These are phyloP conservation scores for Bothriochloa decipiens DNA, from an alignment of 176 grass and related monocot genomes.

Conservation along the genomic window DNA sequence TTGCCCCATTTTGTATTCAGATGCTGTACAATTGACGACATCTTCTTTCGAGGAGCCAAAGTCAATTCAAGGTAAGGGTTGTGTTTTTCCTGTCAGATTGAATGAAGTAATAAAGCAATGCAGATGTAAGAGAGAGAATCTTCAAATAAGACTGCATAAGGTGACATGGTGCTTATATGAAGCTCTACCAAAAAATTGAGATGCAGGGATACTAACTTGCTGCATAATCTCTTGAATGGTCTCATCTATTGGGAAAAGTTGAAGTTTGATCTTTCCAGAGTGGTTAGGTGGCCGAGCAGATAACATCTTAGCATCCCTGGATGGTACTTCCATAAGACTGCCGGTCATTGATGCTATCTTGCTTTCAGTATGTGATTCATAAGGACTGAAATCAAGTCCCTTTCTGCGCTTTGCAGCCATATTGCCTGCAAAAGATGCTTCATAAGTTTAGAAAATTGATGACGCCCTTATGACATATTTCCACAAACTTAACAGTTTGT, in stretches of 20 bases:
- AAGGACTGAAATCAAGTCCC: slow-evolving; percentile 5
- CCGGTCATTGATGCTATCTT: slow-evolving; percentile 21
- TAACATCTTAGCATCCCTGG: slow-evolving; percentile 38
- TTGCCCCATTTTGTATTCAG: slow-evolving; percentile 81
- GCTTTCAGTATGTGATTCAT: slow-evolving; percentile 33
- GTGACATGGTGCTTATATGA: slow-evolving; percentile 8
- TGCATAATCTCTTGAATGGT: slow-evolving; percentile 59
- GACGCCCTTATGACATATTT: not conserved
- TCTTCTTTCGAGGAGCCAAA: slow-evolving; percentile 84
- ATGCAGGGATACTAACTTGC: slow-evolving; percentile 55
- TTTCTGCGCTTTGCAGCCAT: slow-evolving; percentile 32
- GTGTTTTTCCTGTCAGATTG: slow-evolving; percentile 67
- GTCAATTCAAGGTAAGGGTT: slow-evolving; percentile 92
- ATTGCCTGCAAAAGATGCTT: slow-evolving; percentile 60
- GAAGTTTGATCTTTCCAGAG: slow-evolving; percentile 80
- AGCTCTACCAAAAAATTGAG: slow-evolving; percentile 3
- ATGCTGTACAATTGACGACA: slow-evolving; percentile 96
- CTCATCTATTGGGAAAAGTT: slow-evolving; percentile 86
- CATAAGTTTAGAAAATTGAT: slow-evolving; percentile 19
- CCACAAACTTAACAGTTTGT: slow-evolving; percentile 1
- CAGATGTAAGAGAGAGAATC: slow-evolving; percentile 10
- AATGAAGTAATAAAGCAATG: slow-evolving; percentile 33
- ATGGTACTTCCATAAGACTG: slow-evolving; percentile 27
- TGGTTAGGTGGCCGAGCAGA: slow-evolving; percentile 39
- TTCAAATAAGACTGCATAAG: not conserved